phyloP scores from a whole-genome alignment of 176 grass and related monocot genomes.

The Alloteropsis semialata region DNA sequence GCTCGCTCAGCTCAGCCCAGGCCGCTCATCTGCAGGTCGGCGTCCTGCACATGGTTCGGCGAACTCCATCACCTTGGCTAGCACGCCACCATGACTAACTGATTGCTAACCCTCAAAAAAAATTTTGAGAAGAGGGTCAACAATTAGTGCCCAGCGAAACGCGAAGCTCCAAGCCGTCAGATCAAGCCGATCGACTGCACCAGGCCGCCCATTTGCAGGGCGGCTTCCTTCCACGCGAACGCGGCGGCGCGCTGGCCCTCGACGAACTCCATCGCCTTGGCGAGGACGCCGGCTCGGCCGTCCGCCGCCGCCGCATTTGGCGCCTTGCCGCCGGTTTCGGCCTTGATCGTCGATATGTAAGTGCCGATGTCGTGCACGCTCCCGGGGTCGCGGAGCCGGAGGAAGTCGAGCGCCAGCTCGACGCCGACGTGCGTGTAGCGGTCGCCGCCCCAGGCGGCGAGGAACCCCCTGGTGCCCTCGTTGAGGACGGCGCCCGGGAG shows the following conservation, averaged over 20 bases:
- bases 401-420: conserved; percentile 71
- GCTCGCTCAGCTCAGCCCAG: conserved; percentile 35
- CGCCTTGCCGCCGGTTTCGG: neutral
- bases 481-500: conserved; percentile 78
- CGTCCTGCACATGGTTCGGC: no score
- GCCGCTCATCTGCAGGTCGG: conserved; percentile 61
- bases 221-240: conserved; percentile 65
- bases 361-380: conserved; percentile 75
- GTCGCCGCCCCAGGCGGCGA: conserved; percentile 36
- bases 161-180: no score
- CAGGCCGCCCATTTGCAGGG: conserved; percentile 63
- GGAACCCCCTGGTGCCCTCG: conserved; percentile 39
- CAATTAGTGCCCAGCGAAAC: no score
- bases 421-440: conserved; percentile 88
- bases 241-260: conserved; percentile 2
- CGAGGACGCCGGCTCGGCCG: conserved; percentile 33
- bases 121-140: no score
- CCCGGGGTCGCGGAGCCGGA: conserved; percentile 44
- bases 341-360: conserved; percentile 59
- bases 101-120: no score
- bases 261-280: conserved; percentile 42
- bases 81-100: no score
- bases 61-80: no score
- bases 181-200: no score
- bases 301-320: neutral